A percentile compares a stretch with the other conserved stretches of the same genome.
Conservation (phyloP, 2,329 filamentous ascomycete genomes). For the Calycina marina region DNA sequence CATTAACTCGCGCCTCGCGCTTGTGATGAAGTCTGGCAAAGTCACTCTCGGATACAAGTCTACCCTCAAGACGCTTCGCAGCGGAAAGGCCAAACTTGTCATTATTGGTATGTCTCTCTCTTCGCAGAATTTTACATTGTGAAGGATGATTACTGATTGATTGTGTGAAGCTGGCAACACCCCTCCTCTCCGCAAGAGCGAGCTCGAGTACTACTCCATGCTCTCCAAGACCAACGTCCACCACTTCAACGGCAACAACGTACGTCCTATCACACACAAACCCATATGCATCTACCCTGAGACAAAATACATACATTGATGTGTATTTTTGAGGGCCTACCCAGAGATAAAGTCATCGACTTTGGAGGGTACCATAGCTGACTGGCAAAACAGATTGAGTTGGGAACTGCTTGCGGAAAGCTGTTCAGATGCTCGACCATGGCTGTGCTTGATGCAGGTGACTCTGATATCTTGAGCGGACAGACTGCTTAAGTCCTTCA, state of each 20-base stretch:
- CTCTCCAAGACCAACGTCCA: constrained; percentile 88
- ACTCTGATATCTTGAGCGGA: constrained; percentile 91
- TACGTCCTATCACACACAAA: constrained; percentile 54
- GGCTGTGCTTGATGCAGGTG: constrained; percentile 91
- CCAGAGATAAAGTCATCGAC: constrained; percentile 88
- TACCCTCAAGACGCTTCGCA: constrained; percentile 78
- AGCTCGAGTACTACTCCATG: constrained; percentile 94
- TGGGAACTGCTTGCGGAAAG: constrained; percentile 97
- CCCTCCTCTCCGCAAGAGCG: constrained; percentile 91
- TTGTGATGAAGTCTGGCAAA: constrained; percentile 54
- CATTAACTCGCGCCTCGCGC: constrained; percentile 47
- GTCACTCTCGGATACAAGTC: constrained; percentile 87
- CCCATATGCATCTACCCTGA: constrained; percentile 6
- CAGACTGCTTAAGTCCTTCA: constrained; percentile 40
- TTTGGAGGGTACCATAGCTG: constrained; percentile 74
- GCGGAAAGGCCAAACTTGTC: constrained; percentile 97
- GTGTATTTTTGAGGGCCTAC: constrained; percentile 32
- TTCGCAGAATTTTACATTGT: not conserved
- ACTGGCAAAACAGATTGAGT: constrained; percentile 68
- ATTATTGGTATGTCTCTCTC: constrained; percentile 41
- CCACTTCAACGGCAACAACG: constrained; percentile 98
- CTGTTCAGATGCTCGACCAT: constrained; percentile 97
- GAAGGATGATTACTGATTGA: too few species aligned
- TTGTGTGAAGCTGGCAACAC: constrained; percentile 61
- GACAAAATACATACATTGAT: constrained; percentile 11